These are phyloP conservation scores for Xylaria sp. DNA, from an alignment of 2,329 filamentous ascomycete species.

Conservation along the genomic window DNA sequence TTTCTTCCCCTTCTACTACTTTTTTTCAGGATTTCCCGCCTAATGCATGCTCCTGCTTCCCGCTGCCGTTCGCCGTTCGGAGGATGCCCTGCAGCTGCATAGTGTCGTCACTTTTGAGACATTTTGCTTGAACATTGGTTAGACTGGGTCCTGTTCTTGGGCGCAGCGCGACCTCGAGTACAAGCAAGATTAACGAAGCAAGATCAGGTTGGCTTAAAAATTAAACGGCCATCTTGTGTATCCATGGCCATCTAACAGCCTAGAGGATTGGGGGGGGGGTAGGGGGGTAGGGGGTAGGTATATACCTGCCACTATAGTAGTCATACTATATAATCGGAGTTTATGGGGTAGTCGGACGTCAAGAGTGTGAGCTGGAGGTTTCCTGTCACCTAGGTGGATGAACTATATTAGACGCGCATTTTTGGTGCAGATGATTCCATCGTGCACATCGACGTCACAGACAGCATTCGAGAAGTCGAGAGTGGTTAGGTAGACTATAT, in stretches of 20 bases:
- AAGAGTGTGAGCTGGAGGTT: conserved; percentile 3
- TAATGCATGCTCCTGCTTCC: conserved; percentile 12
- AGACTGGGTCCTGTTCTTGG: neutral
- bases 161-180: neutral
- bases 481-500: neutral
- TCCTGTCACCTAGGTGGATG: neutral
- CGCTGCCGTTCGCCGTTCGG: no score
- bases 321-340: neutral
- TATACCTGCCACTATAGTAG: neutral
- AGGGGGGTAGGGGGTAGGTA: neutral
- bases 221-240: neutral
- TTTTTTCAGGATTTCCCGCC: neutral
- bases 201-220: conserved; percentile 8
- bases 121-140: conserved; percentile 12
- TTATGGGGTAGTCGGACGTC: conserved; percentile 1
- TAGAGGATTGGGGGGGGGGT: neutral
- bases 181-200: conserved; percentile 11
- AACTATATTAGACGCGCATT: neutral
- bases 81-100: conserved; percentile 26
- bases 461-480: conserved; percentile 2
- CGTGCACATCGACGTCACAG: conserved; percentile 30
- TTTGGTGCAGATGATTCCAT: neutral
- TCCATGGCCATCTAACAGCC: neutral
- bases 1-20: neutral
- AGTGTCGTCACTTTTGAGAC: conserved; percentile 33